phyloP scores from a whole-genome alignment of 805 yeast genomes.

The Saccharomyces mikatae region DNA sequence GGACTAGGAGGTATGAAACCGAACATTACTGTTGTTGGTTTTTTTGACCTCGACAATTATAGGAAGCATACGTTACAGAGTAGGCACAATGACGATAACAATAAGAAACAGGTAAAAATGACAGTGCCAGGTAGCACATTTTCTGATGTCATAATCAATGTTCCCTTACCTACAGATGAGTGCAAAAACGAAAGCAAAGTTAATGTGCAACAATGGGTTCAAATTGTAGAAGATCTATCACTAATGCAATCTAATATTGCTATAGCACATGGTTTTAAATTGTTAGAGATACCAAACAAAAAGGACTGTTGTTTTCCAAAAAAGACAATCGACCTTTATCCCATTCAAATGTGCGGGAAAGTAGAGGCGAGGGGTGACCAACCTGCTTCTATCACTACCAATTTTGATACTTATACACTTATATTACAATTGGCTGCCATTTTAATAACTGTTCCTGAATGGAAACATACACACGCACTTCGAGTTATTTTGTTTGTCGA shows the following conservation, averaged over 20 bases:
- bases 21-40: conserved; percentile 86
- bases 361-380: conserved; percentile 30
- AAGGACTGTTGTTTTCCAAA: conserved; percentile 28
- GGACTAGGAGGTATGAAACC: conserved; percentile 99
- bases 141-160: conserved; percentile 3
- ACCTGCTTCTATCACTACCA: conserved; percentile 60
- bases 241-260: conserved; percentile 88
- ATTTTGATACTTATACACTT: conserved; percentile 91
- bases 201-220: conserved; percentile 79
- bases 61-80: background rate
- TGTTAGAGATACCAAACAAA: conserved; percentile 53
- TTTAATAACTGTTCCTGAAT: conserved; percentile 82
- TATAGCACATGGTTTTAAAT: conserved; percentile 79
- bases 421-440: conserved; percentile 92
- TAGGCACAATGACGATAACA: background rate
- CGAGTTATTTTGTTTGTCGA: conserved; percentile 91
- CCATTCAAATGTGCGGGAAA: conserved; percentile 92
- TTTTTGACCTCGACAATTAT: conserved; percentile 53
- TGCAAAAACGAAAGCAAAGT: conserved; percentile 66
- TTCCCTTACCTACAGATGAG: conserved; percentile 63
- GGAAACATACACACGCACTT: conserved; percentile 70
- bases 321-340: conserved; percentile 78
- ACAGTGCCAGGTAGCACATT: background rate
- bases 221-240: conserved; percentile 80
- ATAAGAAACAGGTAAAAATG: background rate